Percentiles rank a stretch among this genome's conserved stretches.
Conservation (phyloP, 805 yeast genomes). For the Zygoascus bituminiphila region DNA sequence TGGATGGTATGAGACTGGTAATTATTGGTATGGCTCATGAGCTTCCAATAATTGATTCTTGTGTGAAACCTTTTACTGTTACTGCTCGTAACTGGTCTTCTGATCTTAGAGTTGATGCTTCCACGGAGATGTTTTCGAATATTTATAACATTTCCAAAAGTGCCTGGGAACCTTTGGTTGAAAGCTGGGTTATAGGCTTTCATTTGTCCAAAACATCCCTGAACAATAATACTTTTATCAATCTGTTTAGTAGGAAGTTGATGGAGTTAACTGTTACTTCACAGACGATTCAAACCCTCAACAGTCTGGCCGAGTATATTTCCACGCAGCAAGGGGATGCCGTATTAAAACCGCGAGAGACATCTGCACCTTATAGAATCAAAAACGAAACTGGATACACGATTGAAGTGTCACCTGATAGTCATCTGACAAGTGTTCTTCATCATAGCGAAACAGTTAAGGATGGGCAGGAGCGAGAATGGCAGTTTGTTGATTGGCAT, state of each 20-base stretch:
- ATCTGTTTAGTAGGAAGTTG: conserved; percentile 62
- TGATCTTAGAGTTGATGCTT: conserved; percentile 62
- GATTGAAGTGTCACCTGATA: conserved; percentile 74
- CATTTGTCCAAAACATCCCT: conserved; percentile 47
- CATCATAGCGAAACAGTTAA: conserved; percentile 26
- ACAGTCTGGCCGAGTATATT: conserved; percentile 52
- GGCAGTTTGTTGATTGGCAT: conserved; percentile 97
- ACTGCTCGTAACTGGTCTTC: conserved; percentile 80
- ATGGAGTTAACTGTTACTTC: conserved; percentile 80
- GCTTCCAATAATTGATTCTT: conserved; percentile 76
- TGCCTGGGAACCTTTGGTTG: conserved; percentile 85
- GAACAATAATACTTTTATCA: conserved; percentile 46
- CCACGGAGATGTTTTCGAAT: conserved; percentile 59
- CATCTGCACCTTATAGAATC: conserved; percentile 73
- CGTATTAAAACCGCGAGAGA: conserved; percentile 51
- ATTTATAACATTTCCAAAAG: conserved; percentile 83
- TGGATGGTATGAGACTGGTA: conserved; percentile 75
- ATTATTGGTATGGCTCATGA: conserved; percentile 88
- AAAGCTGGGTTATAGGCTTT: conserved; percentile 74
- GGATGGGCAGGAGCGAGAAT: conserved; percentile 49
- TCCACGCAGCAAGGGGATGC: conserved; percentile 18
- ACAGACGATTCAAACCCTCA: conserved; percentile 65
- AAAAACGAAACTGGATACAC: conserved; percentile 79
- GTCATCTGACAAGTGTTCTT: conserved; percentile 23
- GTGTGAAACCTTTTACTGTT: conserved; percentile 59